Base-by-base conservation (phyloP, 1,139 yeast genomes). In the Yamadazyma dendronema region DNA sequence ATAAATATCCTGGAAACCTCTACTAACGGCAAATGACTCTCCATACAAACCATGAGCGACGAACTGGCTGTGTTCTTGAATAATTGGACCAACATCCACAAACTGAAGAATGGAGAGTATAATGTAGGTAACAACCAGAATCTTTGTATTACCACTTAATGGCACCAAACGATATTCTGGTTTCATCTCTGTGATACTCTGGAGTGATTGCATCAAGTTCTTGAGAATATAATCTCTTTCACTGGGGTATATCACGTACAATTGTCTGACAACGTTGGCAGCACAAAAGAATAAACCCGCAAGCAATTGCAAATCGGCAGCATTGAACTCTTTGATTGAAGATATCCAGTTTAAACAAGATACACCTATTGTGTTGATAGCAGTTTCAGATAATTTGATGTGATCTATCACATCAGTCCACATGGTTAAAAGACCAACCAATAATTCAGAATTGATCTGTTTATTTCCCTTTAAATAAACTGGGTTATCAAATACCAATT, bases 221-320 rank as follows among this genome's bases (percentile, higher is more conserved):
- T 37, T 33, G 7, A 30, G 13, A 12, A 33, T 31, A 22, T 28
- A 38, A 16, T 28, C 12, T 10, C 40, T 17, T 31, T 38, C 40
- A 10, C 14, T 10, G 17, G 40, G 36, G n/a, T 11, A 26, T 21
- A 23, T 30, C 16, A 21, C 19, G 23, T 38, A 34, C 1, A 34
- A 17, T 8, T 31, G 10, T 13, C n/a, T 31, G 1, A 38, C 14
- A 8, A 31, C 8, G 9, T 17, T 11, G 8, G 28, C 14, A 7
- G 23, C 9, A 10, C 26, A 27, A 9, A 33, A 16, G 23, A 28
- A 17, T 17, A 28, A 7, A 4, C 23, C 23, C 4, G 31, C 15
- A 9, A 28, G 6, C 29, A 4, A 4, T 12, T 7, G n/a, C 9
- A 12, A 8, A 12, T 26, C n/a, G 5, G 6, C n/a, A 11, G 8